phyloP scores from a whole-genome alignment of 2,329 filamentous ascomycete species.

The Penicillium palitans region DNA sequence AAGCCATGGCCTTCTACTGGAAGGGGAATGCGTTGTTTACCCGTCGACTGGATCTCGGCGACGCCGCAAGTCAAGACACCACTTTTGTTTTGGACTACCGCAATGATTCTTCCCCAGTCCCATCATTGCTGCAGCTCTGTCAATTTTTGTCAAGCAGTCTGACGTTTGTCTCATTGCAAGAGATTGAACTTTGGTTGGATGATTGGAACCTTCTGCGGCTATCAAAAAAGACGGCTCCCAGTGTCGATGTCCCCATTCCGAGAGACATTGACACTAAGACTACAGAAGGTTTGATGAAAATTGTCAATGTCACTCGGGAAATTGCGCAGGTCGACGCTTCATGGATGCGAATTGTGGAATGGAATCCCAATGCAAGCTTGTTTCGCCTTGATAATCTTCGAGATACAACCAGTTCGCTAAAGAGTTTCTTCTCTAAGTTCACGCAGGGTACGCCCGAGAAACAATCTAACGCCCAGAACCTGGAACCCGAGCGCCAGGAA shows the following conservation, averaged over 20 bases:
- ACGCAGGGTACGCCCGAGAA: constrained; percentile 55
- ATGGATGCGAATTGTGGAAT: constrained; percentile 85
- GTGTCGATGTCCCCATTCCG: constrained; percentile 70
- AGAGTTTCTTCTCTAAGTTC: constrained; percentile 79
- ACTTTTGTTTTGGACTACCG: constrained; percentile 95
- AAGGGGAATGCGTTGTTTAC: constrained; percentile 98
- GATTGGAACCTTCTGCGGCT: constrained; percentile 78
- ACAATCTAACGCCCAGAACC: constrained; percentile 48
- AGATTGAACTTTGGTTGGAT: constrained; percentile 87
- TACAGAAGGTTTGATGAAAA: constrained; percentile 83
- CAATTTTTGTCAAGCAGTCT: constrained; percentile 94
- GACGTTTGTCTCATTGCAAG: constrained; percentile 87
- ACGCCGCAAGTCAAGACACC: constrained; percentile 68
- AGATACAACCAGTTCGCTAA: constrained; percentile 61
- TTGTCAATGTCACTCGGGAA: constrained; percentile 76
- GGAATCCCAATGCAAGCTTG: constrained; percentile 63
- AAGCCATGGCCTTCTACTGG: constrained; percentile 99
- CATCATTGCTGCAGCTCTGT: constrained; percentile 79
- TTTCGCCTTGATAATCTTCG: constrained; percentile 41
- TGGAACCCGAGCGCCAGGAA: constrained; percentile 58
- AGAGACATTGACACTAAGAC: constrained; percentile 78
- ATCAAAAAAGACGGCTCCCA: constrained; percentile 81
- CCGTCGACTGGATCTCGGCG: constrained; percentile 72
- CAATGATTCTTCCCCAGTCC: constrained; percentile 81
- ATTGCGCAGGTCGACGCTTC: constrained; percentile 88